A percentile compares a stretch with the other conserved stretches of the same genome.
Conservation (phyloP, 371 early-diverging fungal species). For the Scutellospora calospora region DNA sequence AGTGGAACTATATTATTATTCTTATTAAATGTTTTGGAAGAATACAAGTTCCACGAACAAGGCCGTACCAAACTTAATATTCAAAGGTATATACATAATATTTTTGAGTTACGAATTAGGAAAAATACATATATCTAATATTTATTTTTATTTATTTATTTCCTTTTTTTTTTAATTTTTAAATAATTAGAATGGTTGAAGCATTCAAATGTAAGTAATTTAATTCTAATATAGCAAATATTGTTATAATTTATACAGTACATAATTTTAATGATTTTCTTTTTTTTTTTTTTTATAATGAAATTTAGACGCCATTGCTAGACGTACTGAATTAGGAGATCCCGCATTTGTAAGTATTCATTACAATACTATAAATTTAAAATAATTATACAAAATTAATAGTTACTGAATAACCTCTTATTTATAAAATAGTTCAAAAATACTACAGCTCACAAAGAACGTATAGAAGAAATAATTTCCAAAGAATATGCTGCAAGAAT, state of each 20-base stretch:
- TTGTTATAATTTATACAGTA: neutral
- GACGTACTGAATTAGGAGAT: constrained; percentile 86
- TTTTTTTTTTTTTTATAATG: neutral
- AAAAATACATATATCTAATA: too few species aligned
- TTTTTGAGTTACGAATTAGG: too few species aligned
- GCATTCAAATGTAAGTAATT: constrained; percentile 78
- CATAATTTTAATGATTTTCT: neutral
- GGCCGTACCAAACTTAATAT: constrained; percentile 65
- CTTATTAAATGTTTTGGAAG: constrained; percentile 91
- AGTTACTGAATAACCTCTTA: too few species aligned
- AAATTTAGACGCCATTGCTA: constrained; percentile 76
- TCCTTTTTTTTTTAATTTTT: neutral
- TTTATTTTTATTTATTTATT: too few species aligned
- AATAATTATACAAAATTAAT: constrained; percentile 41
- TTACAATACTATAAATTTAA: neutral
- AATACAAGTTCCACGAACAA: constrained; percentile 70
- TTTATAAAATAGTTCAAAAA: neutral
- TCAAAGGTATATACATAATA: too few species aligned
- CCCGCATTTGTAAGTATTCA: constrained; percentile 66
- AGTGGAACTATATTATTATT: constrained; percentile 87
- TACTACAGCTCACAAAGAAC: constrained; percentile 43
- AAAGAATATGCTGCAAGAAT: constrained; percentile 75
- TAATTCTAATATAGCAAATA: too few species aligned
- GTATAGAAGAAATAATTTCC: constrained; percentile 66
- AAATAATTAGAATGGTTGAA: constrained; percentile 86